Base-by-base conservation (phyloP, 2,329 filamentous ascomycete species). In the Escovopsis sp. region DNA sequence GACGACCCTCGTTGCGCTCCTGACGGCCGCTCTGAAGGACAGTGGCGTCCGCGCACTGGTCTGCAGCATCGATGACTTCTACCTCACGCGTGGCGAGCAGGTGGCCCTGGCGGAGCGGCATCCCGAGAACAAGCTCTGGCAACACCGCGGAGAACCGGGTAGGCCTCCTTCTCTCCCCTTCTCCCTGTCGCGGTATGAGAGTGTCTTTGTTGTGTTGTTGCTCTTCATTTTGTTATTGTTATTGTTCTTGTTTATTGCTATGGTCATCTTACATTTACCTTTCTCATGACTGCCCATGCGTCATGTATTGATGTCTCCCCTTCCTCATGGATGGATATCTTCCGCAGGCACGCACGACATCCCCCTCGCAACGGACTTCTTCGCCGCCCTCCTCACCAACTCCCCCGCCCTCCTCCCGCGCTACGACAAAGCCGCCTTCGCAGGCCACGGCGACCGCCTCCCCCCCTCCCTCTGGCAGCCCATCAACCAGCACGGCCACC, bases 61-160 rank as follows among this genome's bases (percentile, higher is more conserved):
- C 41, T 73, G 85, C 58, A 88, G 83, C 58, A 81, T 94, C 49
- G 88, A 95, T 59, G 87, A 94, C 63, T 79, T 95, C 51, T 94
- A 95, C 63, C 76, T 93, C 41, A 71, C 76, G 12, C 84, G 84
- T 57, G 64, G 67, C 16, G 71, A 80, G 48, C 84, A 91, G 58
- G 57, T 71, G 25, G 66, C 68, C 2, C 73, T 93, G 16, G 78
- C 82, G 24, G 60, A 69, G 36, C 61, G 71, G 7, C 68, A 91
- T 53, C 74, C 81, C 0, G 61, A 71, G 32, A 94, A 94, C 54
- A 73, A 74, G 15, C 71, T 95, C 3, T 68, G 94, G 37, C 82
- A 86, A 53, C 81, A 86, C 51, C 76, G 87, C 37, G 88, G 87
- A 14, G 81, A 94, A 56, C 87, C 87, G 6, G 83, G 81, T 54